phyloP scores from a whole-genome alignment of 2,329 filamentous ascomycete species.

The Fusarium tricinctum region DNA sequence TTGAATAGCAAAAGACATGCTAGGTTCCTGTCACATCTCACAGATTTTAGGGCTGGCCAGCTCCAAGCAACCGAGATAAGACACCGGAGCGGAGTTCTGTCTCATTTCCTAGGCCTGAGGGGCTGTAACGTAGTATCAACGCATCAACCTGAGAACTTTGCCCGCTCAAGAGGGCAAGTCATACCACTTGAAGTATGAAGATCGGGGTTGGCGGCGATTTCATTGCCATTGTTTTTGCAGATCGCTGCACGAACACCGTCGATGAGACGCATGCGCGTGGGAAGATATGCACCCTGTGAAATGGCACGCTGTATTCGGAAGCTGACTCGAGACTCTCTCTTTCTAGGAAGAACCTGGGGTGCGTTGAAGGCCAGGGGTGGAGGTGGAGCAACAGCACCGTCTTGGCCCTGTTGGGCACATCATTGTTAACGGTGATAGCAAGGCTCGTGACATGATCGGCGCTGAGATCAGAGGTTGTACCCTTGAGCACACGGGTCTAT shows the following conservation, averaged over 20 bases:
- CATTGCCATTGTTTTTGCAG: conserved; percentile 37
- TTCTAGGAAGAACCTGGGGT: conserved; percentile 34
- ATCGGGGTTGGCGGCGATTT: conserved; percentile 9
- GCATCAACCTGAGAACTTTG: conserved; percentile 24
- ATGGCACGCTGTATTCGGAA: conserved; percentile 29
- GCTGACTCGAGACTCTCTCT: conserved; percentile 32
- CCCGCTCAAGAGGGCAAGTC: conserved; percentile 30
- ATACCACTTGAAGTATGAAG: conserved; percentile 33
- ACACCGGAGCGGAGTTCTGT: conserved; percentile 31
- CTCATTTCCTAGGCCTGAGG: conserved; percentile 39
- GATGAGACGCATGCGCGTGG: conserved; percentile 13
- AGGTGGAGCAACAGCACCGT: conserved; percentile 32
- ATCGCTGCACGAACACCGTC: conserved; percentile 28
- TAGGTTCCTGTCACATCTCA: conserved; percentile 13
- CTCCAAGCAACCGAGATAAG: conserved; percentile 42
- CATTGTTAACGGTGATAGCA: conserved; percentile 19
- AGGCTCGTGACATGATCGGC: conserved; percentile 45
- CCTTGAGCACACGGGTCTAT: conserved; percentile 19
- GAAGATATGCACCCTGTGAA: conserved; percentile 23
- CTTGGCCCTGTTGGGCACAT: conserved; percentile 22
- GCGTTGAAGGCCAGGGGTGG: conserved; percentile 35
- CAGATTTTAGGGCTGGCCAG: conserved; percentile 17
- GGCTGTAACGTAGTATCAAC: conserved; percentile 23
- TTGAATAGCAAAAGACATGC: conserved; percentile 6
- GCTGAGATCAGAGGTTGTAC: conserved; percentile 35